Percentiles rank a stretch among this genome's conserved stretches.
These are phyloP conservation scores for Lentithecium fluviatile DNA, from an alignment of 495 filamentous ascomycete genomes.

Conservation along the genomic window DNA sequence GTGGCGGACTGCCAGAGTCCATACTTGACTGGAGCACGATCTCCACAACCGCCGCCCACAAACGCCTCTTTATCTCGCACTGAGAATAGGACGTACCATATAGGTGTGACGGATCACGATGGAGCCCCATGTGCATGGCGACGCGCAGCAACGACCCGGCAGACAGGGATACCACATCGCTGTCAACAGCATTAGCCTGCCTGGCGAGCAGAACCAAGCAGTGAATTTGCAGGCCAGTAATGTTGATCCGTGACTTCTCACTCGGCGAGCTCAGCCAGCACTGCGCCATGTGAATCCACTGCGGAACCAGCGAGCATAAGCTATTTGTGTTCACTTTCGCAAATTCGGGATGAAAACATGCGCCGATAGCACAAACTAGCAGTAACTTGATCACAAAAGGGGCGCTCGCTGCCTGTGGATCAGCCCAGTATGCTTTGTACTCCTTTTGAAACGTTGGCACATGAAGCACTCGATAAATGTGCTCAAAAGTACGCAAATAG, in stretches of 20 bases:
- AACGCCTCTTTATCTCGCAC: constrained; percentile 12
- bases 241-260: constrained; percentile 19
- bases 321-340: neutral
- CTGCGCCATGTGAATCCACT: constrained; percentile 20
- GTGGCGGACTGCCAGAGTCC: constrained; percentile 21
- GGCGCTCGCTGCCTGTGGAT: neutral
- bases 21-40: constrained; percentile 16
- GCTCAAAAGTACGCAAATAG: constrained; percentile 20
- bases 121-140: constrained; percentile 30
- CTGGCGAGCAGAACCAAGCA: constrained; percentile 18
- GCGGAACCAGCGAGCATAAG: neutral
- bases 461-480: constrained; percentile 18
- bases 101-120: constrained; percentile 23
- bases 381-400: constrained; percentile 14
- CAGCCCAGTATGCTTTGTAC: constrained; percentile 16
- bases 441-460: constrained; percentile 23
- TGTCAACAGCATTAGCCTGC: constrained; percentile 7
- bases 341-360: constrained; percentile 15
- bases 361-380: constrained; percentile 22
- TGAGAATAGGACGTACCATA: constrained; percentile 7
- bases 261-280: constrained; percentile 8
- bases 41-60: constrained; percentile 26
- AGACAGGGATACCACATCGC: constrained; percentile 22
- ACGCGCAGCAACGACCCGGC: constrained; percentile 15
- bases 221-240: constrained; percentile 21